Evolutionary conservation across 192 early-diverging fungal genomes (phyloP).

Genomic region (Umbelopsis ramanniana): DNA sequence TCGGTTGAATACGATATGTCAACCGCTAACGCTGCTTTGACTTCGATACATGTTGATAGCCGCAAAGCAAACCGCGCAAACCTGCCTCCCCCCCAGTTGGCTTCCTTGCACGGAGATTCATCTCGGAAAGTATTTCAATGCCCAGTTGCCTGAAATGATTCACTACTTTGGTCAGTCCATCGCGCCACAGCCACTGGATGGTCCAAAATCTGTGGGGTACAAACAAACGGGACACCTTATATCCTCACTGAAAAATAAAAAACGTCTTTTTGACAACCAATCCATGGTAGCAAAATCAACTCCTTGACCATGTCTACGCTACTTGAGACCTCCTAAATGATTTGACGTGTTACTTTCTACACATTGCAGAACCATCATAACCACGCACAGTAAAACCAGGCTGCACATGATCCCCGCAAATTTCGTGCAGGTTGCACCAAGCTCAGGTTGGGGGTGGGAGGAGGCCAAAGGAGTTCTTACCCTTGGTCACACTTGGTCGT

Average conservation of each 20-base stretch:
- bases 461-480: not conserved
- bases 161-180: not conserved
- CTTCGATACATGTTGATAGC: too few relatives aligned
- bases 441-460: not conserved
- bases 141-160: not conserved
- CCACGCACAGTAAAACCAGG: not conserved
- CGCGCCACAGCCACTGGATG: conserved; percentile 12
- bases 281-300: too few relatives aligned
- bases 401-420: conserved; percentile 24
- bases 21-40: too few relatives aligned
- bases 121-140: not conserved
- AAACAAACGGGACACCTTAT: not conserved
- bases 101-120: too few relatives aligned
- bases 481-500: not conserved
- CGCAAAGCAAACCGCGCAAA: too few relatives aligned
- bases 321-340: too few relatives aligned
- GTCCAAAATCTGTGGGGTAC: conserved; percentile 13
- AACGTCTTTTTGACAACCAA: too few relatives aligned
- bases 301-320: too few relatives aligned
- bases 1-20: too few relatives aligned
- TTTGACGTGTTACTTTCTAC: too few relatives aligned
- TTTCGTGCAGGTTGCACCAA: conserved; percentile 13
- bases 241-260: too few relatives aligned
- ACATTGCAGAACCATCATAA: not conserved
- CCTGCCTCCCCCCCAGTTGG: too few relatives aligned